Base-by-base conservation (phyloP, 2,329 filamentous ascomycete genomes). In the Juglanconis oblonga region DNA sequence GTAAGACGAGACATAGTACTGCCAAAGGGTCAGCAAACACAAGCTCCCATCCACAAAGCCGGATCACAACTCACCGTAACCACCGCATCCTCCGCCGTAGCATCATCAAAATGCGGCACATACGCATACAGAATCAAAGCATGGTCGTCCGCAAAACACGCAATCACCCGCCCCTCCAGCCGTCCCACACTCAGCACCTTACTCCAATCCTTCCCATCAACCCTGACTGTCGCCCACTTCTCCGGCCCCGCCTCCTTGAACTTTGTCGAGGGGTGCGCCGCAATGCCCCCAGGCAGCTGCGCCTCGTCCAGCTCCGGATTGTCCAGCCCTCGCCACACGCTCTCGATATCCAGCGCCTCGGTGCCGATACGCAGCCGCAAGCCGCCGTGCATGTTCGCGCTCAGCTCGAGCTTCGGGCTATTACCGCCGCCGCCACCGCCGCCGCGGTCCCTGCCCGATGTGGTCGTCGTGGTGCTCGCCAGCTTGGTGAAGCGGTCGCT, bases 401-500 rank as follows among this genome's bases (percentile, higher is more conserved):
- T 89, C 48, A 98, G 77, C 72, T 97, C 92, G 3, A 99, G 79
- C 68, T 92, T 91, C 0, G 91, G 85, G 3, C 77, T 76, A 36
- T 35, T 45, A 29, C 50, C 50, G 44, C 36, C 40, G 57, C 59
- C 59, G n/a, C 55, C 57, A 9, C 44, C 48, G 29, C 47, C 35
- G 13, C 44, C 55, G 10, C 38, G 33, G 47, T 35, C n/a, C 36
- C 13, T 45, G 8, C 61, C 59, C 47, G 69, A 2, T 3, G 47
- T 33, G 47, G 47, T 35, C n/a, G 68, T 70, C 7, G 57, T 57
- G 29, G 61, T 63, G 57, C 66, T 40, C 35, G 91, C 91, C 3
- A 98, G 85, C 70, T 91, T 94, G 47, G 92, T 98, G 76, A 98
- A 98, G 56, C 95, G 88, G 73, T 99, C 95, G 4, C 92, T 96